A percentile compares a stretch with the other conserved stretches of the same genome.
phyloP scores from a whole-genome alignment of 2,329 filamentous ascomycete species.

The Neurospora crassa region DNA sequence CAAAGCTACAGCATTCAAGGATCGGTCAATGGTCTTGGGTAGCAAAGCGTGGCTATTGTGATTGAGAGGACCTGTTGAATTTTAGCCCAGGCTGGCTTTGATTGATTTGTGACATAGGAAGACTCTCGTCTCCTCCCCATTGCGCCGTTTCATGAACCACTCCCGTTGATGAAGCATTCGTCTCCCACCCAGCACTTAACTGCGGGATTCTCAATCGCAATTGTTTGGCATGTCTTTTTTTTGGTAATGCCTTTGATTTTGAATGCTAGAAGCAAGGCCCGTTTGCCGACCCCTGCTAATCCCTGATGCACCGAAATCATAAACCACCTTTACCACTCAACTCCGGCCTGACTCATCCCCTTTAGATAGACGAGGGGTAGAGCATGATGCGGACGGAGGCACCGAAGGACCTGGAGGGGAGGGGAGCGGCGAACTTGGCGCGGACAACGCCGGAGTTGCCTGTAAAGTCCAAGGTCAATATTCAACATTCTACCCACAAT shows the following conservation, averaged over 20 bases:
- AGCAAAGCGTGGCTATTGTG: neutral
- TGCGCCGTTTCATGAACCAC: constrained; percentile 1
- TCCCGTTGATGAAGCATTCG: constrained; percentile 13
- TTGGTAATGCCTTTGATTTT: constrained; percentile 38
- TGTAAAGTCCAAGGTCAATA: constrained; percentile 25
- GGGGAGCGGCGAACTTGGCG: constrained; percentile 93
- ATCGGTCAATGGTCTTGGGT: neutral
- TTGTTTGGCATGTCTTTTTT: constrained; percentile 14
- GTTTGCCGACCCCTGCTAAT: constrained; percentile 42
- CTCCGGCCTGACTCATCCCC: constrained; percentile 36
- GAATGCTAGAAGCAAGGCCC: constrained; percentile 44
- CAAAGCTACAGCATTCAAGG: neutral
- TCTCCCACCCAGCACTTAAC: constrained; percentile 13
- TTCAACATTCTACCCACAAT: neutral
- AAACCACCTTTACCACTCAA: constrained; percentile 54
- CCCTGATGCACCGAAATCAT: constrained; percentile 48
- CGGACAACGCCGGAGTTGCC: constrained; percentile 97
- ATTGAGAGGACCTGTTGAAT: constrained; percentile 12
- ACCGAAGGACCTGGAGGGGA: constrained; percentile 93
- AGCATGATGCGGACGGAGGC: constrained; percentile 94
- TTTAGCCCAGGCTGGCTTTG: constrained; percentile 16
- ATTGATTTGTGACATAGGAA: constrained; percentile 14
- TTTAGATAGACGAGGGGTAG: constrained; percentile 93
- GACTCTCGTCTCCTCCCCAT: constrained; percentile 7
- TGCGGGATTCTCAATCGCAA: constrained; percentile 19